phyloP scores from a whole-genome alignment of 225 moss, liverwort and hornwort genomes.

The Takakia lepidozioides region DNA sequence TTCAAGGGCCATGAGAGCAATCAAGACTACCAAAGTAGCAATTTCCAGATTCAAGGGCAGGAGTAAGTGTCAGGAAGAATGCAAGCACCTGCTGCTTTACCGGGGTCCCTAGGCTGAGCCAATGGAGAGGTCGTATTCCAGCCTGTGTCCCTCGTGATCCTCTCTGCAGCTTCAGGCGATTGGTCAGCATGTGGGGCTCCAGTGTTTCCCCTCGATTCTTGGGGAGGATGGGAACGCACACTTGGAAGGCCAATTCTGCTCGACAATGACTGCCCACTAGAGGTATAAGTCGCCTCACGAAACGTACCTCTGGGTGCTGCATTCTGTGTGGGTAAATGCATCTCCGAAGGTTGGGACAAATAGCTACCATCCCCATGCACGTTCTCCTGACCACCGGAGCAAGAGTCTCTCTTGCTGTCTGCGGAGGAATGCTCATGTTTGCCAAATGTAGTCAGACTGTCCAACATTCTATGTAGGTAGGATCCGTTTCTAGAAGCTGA shows the following conservation, averaged over 20 bases:
- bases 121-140: background rate
- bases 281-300: background rate
- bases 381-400: background rate
- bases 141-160: background rate
- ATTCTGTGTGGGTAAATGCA: background rate
- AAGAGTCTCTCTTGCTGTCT: background rate
- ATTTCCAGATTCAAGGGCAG: background rate
- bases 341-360: background rate
- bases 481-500: background rate
- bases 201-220: background rate
- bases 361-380: too few relatives aligned
- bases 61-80: background rate
- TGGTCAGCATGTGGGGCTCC: background rate
- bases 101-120: background rate
- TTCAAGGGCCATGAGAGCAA: background rate
- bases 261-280: background rate
- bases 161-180: background rate
- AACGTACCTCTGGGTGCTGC: background rate
- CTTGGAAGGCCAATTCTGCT: background rate
- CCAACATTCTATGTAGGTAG: background rate
- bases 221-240: background rate
- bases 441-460: background rate
- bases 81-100: background rate
- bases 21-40: background rate
- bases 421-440: slow-evolving; percentile 3